Conservation (phyloP, 768 basidiomycete species). For the Strobilomyces dryophilus region DNA sequence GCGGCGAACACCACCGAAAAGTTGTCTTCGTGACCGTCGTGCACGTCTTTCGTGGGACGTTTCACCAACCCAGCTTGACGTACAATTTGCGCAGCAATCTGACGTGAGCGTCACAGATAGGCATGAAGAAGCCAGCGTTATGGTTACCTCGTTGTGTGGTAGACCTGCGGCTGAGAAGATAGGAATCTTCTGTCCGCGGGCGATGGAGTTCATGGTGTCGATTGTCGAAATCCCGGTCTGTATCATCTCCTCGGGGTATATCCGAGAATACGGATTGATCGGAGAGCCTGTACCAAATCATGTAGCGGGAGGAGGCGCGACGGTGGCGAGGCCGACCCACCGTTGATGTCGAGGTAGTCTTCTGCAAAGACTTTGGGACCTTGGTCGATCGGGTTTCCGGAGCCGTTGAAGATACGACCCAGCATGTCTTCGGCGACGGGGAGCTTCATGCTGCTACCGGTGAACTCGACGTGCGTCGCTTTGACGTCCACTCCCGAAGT, state of each 20-base stretch:
- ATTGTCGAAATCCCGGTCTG: slow-evolving; percentile 99
- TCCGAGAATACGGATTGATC: slow-evolving; percentile 96
- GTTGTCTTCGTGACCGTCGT: slow-evolving; percentile 99
- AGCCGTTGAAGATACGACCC: slow-evolving; percentile 98
- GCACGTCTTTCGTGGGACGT: slow-evolving; percentile 93
- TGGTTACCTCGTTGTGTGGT: slow-evolving; percentile 90
- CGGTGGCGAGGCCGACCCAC: slow-evolving; percentile 41
- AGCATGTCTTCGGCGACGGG: slow-evolving; percentile 99
- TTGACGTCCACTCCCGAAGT: slow-evolving; percentile 98
- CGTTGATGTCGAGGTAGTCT: slow-evolving; percentile 99
- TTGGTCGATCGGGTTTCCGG: slow-evolving; percentile 96
- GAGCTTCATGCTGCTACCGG: slow-evolving; percentile 97
- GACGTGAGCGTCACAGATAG: slow-evolving; percentile 22
- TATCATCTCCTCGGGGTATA: slow-evolving; percentile 99
- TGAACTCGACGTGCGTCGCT: slow-evolving; percentile 95
- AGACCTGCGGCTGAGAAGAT: slow-evolving; percentile 99
- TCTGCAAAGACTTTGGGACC: slow-evolving; percentile 99
- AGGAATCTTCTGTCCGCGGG: slow-evolving; percentile 99
- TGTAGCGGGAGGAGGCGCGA: slow-evolving; percentile 8
- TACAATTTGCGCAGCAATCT: slow-evolving; percentile 99
- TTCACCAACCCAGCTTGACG: slow-evolving; percentile 98
- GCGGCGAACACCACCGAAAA: slow-evolving; percentile 99
- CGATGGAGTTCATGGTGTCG: slow-evolving; percentile 97
- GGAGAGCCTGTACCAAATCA: slow-evolving; percentile 68
- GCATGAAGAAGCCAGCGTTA: slow-evolving; percentile 19